Conservation (phyloP, 768 basidiomycete genomes). For the Hortiboletus flavorubellus region DNA sequence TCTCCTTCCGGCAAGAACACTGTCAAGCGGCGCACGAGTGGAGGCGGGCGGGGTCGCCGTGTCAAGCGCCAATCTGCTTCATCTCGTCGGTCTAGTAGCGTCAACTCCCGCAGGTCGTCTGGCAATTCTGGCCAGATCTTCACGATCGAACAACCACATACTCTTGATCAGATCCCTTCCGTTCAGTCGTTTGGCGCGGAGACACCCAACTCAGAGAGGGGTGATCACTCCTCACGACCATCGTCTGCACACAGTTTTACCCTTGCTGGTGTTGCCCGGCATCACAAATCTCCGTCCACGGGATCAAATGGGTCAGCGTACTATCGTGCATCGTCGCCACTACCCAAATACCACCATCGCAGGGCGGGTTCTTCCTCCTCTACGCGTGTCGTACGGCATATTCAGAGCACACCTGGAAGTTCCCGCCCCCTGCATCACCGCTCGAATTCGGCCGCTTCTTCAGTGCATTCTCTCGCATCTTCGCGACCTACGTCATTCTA, state of each 20-base stretch:
- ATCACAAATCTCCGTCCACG: conserved; percentile 73
- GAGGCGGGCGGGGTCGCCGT: conserved; percentile 46
- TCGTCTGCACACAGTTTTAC: conserved; percentile 83
- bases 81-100: conserved; percentile 86
- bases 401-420: conserved; percentile 37
- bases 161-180: conserved; percentile 48
- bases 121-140: conserved; percentile 44
- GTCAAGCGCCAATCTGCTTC: conserved; percentile 69
- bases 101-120: conserved; percentile 79
- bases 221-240: conserved; percentile 74
- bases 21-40: conserved; percentile 52
- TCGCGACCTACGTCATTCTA: conserved; percentile 78
- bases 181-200: conserved; percentile 74
- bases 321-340: conserved; percentile 68
- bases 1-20: conserved; percentile 34
- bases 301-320: conserved; percentile 72
- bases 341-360: conserved; percentile 72
- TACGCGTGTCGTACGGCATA: conserved; percentile 72
- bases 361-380: conserved; percentile 80
- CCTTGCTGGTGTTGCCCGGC: conserved; percentile 47
- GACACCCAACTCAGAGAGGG: conserved; percentile 85
- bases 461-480: conserved; percentile 69
- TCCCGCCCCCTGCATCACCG: conserved; percentile 57
- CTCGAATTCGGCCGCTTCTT: conserved; percentile 75
- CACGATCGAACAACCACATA: conserved; percentile 55